These are phyloP conservation scores for Talaromyces piceae DNA, from an alignment of 2,329 filamentous ascomycete genomes.

Conservation along the genomic window DNA sequence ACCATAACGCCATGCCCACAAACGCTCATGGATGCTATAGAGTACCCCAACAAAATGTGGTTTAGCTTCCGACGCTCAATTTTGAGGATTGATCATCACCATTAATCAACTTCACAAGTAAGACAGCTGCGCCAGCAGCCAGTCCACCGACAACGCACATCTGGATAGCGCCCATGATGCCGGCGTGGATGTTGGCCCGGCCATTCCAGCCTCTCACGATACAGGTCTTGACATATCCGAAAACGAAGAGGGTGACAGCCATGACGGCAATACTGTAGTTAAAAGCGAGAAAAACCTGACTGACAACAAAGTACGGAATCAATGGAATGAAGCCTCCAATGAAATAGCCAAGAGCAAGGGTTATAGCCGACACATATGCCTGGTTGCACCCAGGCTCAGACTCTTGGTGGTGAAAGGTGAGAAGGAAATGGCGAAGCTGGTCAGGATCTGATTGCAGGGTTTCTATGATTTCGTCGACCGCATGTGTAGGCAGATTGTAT, in stretches of 20 bases:
- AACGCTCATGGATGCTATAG: not conserved
- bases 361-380: constrained; percentile 41
- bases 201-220: constrained; percentile 40
- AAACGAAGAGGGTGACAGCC: constrained; percentile 34
- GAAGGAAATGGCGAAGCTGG: constrained; percentile 39
- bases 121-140: constrained; percentile 60
- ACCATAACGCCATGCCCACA: not conserved
- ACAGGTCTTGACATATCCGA: constrained; percentile 41
- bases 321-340: constrained; percentile 34
- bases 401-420: constrained; percentile 43
- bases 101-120: constrained; percentile 53
- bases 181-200: constrained; percentile 43
- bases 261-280: constrained; percentile 39
- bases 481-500: constrained; percentile 33
- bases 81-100: constrained; percentile 10
- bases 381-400: constrained; percentile 37
- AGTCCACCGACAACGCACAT: constrained; percentile 59
- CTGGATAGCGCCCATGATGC: constrained; percentile 54
- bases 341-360: constrained; percentile 28
- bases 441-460: constrained; percentile 32
- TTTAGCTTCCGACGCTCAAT: not conserved
- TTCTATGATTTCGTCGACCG: constrained; percentile 28
- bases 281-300: constrained; percentile 34
- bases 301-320: constrained; percentile 41
- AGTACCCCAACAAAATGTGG: not conserved